phyloP scores from a whole-genome alignment of 179 eudicot species.

The Silene vulgaris region DNA sequence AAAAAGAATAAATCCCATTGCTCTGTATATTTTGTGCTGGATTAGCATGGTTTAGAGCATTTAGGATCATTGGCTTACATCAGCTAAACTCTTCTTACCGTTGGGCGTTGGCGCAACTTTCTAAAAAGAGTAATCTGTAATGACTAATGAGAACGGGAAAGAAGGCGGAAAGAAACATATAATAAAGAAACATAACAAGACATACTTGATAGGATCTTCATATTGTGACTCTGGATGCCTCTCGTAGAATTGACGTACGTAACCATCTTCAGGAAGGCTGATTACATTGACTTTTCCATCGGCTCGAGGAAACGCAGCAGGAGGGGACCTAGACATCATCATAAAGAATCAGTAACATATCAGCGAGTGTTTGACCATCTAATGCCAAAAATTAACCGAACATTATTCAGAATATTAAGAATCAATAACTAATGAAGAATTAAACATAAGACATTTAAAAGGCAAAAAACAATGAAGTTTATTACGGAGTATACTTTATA shows the following conservation, averaged over 20 bases:
- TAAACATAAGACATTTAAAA: neutral
- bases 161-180: neutral
- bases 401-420: neutral
- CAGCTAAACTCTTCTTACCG: neutral
- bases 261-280: slow-evolving; percentile 72
- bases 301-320: slow-evolving; percentile 67
- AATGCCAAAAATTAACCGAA: neutral
- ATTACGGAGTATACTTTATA: too few species aligned
- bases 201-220: slow-evolving; percentile 83
- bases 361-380: neutral
- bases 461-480: neutral
- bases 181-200: neutral
- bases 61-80: neutral
- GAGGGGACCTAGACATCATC: slow-evolving; percentile 67
- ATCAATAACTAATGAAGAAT: neutral
- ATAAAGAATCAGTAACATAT: neutral
- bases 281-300: slow-evolving; percentile 57
- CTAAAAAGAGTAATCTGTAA: neutral
- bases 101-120: neutral
- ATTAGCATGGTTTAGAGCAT: neutral
- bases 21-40: neutral
- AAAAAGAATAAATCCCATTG: neutral
- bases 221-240: slow-evolving; percentile 72
- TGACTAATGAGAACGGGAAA: neutral
- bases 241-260: slow-evolving; percentile 54